Conservation (phyloP, 108 stramenopile species). For the Cyclotella sp. region DNA sequence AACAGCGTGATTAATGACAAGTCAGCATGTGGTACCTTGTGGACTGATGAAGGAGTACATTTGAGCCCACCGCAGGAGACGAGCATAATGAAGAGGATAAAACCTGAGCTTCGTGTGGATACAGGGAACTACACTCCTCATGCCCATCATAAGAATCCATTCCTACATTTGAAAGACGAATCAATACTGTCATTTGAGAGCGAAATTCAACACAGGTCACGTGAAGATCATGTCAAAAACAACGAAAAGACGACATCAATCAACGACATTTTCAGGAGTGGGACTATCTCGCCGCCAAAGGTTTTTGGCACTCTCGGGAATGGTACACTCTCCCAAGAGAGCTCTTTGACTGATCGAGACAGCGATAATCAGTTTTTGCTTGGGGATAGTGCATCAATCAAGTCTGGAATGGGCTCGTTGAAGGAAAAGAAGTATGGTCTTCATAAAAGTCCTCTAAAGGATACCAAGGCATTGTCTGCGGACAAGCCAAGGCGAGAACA, state of each 20-base stretch:
- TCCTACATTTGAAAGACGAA: slow-evolving; percentile 11
- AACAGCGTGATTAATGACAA: not conserved
- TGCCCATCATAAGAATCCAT: not conserved
- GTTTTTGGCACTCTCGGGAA: slow-evolving; percentile 8
- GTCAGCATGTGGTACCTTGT: not conserved
- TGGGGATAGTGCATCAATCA: slow-evolving; percentile 8
- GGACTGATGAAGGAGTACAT: not conserved
- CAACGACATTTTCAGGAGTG: not conserved
- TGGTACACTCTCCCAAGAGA: slow-evolving; percentile 14
- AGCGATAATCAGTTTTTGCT: slow-evolving; percentile 24
- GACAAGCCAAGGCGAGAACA: slow-evolving; percentile 11
- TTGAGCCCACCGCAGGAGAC: not conserved
- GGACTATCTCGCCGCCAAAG: not conserved
- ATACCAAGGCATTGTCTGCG: not conserved
- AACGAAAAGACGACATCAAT: not conserved
- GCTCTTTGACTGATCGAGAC: slow-evolving; percentile 24
- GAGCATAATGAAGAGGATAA: not conserved
- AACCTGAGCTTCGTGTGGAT: slow-evolving; percentile 29
- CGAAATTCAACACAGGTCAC: not conserved
- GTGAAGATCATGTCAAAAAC: not conserved
- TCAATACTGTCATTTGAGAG: not conserved
- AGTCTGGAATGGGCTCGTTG: slow-evolving; percentile 6
- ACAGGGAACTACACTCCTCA: slow-evolving; percentile 10
- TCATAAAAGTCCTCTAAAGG: not conserved
- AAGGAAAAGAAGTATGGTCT: slow-evolving; percentile 19